Base-by-base conservation (phyloP, 768 basidiomycete species). In the Xerocomellus amylosporus region DNA sequence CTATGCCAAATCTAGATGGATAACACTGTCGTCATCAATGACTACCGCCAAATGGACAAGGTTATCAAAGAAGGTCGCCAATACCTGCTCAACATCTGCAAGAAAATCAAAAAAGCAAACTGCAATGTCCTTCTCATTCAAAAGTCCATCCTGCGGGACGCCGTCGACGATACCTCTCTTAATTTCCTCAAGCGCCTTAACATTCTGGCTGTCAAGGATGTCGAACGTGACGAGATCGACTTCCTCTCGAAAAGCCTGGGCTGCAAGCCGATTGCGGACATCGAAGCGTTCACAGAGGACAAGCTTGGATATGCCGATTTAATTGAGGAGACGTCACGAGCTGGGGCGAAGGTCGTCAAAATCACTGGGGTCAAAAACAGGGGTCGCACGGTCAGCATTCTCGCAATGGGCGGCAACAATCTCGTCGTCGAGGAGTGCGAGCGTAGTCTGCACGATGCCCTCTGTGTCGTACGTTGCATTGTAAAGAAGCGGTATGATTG, bases 11-110 rank as follows among this genome's bases (percentile, higher is more conserved):
- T 39, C 10, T 62, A 98, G 95, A 99, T 99, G 96, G 97, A 99
- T 74, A 98, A 99, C 77, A 98, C 96, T 5, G 94, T 99, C 41
- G 89, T 98, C 48, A 98, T 99, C 63, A 98, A 96, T 59, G 96
- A 99, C 74, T 99, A 99, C 75, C 88, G 97, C 17, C 97, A 98
- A 71, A 98, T 99, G 96, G 97, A 98, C 80, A 97, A 98, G 72
- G 94, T 98, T 55, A 88, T 99, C 74, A 98, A 99, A 74, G 97
- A 99, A 73, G 96, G 96, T 54, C 89, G 97, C 43, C 92, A 95
- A 73, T 98, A 99, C 72, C 82, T 99, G 54, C 85, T 99, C 65
- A 98, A 94, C 71, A 84, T 98, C 50, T 96, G 93, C 85, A 98
- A 98, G 75, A 95, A 94, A 74, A 98, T 99, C 75, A 99, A 98